Evolutionary conservation across 192 early-diverging fungal species (phyloP), one percentile per base, ranked within the genome.

Genomic region (Phlyctochytrium planicorne): DNA sequence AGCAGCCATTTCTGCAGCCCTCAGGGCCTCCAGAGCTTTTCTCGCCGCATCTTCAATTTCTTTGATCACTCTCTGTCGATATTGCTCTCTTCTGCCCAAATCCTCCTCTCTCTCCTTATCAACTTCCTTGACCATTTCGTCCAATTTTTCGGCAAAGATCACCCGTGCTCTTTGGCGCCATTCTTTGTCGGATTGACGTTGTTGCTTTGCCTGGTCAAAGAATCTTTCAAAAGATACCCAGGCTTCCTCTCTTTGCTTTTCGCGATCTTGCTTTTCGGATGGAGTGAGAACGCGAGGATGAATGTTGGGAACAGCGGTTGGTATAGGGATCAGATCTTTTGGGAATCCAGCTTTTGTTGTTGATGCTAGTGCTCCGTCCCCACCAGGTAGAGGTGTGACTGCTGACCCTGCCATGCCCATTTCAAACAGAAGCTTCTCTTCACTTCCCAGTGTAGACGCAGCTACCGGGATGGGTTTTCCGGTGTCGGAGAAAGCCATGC

Each of bases 101-200:
- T 75, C 74, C 30, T 73, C 62, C 29, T 37, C 62, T 60, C 31
- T 66, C 30, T 75, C 65, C 14, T 14, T 65, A 4, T 75, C 74
- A 27, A 72, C 50, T 53, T 75, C 82, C 31, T 63, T 27, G 33
- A 37, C 37, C 25, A 65, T 64, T n/a, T 72, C 75, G 32, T 80
- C 78, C 40, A 75, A 56, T 25, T 73, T 78, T 35, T 84, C 80
- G 34, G 77, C 75, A 60, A 80, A 61, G 59, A 81, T 76, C 25
- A 65, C 55, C 14, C 70, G 68, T 2, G 79, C 67, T 24, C 76
- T 56, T 65, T 75, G 69, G 4, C 83, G 83, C 20, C 60, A 57
- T 53, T 84, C 83, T 33, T 71, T 75, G 37, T 82, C 78, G 24
- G 73, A 35, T 6, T 52, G 27, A 4, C 83, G 65, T 27, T 12